These are phyloP conservation scores for Gleditsia sinensis DNA, from an alignment of 306 rosid genomes.

Conservation along the genomic window DNA sequence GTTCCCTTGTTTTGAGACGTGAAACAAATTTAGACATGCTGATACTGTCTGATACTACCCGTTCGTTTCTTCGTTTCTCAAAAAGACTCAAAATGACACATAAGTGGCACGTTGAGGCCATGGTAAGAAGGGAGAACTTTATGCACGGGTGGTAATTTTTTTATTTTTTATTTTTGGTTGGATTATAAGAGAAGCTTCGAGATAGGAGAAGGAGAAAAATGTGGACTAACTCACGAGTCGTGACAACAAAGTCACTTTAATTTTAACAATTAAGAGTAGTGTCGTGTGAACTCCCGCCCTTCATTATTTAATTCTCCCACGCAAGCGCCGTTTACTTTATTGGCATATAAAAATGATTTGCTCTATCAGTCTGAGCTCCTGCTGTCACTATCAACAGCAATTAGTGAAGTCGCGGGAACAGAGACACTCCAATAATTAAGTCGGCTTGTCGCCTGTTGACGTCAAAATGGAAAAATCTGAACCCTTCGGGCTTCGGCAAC, in stretches of 20 bases:
- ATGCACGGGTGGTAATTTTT: no score
- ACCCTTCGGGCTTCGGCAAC: slow-evolving; percentile 2
- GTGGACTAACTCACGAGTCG: no score
- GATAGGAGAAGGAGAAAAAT: no score
- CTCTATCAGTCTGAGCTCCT: no score
- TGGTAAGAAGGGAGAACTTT: no score
- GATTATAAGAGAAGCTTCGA: no score
- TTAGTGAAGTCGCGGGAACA: slow-evolving; percentile 28
- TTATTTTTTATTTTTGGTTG: no score
- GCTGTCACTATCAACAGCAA: slow-evolving; percentile 16
- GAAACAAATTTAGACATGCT: no score
- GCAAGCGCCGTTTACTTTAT: neutral
- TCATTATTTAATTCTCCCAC: neutral
- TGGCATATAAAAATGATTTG: neutral
- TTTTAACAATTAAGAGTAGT: neutral
- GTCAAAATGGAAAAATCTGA: slow-evolving; percentile 29
- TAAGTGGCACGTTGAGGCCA: slow-evolving; percentile 30
- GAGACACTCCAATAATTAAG: slow-evolving; percentile 34
- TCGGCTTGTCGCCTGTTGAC: slow-evolving; percentile 25
- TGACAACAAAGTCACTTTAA: neutral
- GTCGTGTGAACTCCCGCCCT: no score
- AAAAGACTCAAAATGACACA: neutral
- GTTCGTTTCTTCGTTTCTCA: no score
- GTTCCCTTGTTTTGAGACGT: neutral
- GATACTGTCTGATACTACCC: no score